Base-by-base conservation (phyloP, 371 early-diverging fungal genomes). In the Batrachochytrium dendrobatidis region DNA sequence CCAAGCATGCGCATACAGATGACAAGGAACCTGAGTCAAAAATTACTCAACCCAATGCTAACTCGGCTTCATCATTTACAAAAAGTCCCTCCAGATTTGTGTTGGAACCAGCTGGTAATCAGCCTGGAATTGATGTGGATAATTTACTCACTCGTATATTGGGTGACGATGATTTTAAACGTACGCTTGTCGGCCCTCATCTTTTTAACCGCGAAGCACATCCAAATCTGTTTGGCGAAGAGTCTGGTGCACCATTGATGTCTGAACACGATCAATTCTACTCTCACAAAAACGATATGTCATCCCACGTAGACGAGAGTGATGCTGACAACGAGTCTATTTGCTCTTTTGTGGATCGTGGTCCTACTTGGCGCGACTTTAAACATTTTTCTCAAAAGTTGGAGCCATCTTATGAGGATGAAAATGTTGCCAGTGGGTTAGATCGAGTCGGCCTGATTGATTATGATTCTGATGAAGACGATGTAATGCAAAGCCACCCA, bases 151-250 rank as follows among this genome's bases (percentile, higher is more conserved):
- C 39, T n/a, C 12, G n/a, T 12, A 39, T 39, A 12, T n/a, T 39
- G 15, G 39, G 39, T 39, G 39, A 39, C 39, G 39, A 39, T 39
- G 39, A 39, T 39, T 39, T 39, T n/a, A 39, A 39, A n/a, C 39
- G 39, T n/a, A 39, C 39, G 39, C 39, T 39, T 12, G n/a, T 39
- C n/a, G 39, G 39, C 39, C 15, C 12, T n/a, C 39, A 39, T n/a
- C 39, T 39, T n/a, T 39, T 39, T n/a, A 39, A 39, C 39, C 39
- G n/a, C 12, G 39, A 39, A n/a, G 39, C 39, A n/a, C 39, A 39
- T n/a, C 39, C 39, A 12, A n/a, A 39, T n/a, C 39, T 39, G 39
- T 39, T 39, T 39, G 39, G 39, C 39, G 39, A 39, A 39, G 39
- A 12, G 15, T 12, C 12, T 15, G 39, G 39, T 12, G 15, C n/a